Conservation (phyloP, 1,284 basidiomycete genomes). For the Leccinum subrobustum region DNA sequence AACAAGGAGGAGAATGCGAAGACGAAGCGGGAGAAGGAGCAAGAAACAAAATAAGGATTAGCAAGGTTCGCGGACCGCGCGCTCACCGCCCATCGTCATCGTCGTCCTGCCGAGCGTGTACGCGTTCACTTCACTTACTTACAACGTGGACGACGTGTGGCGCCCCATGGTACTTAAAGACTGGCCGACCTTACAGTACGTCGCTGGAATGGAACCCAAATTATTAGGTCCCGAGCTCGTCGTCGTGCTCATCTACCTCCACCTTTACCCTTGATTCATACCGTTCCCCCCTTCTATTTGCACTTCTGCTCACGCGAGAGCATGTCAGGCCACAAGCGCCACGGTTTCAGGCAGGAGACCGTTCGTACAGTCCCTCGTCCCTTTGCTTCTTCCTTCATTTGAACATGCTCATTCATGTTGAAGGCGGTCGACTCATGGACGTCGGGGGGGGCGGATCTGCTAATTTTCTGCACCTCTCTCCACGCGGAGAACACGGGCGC, state of each 20-base stretch:
- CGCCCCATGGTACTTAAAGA: constrained; percentile 18
- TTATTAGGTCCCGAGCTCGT: constrained; percentile 6
- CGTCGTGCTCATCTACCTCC: neutral
- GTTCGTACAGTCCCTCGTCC: constrained; percentile 12
- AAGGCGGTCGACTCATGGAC: constrained; percentile 21
- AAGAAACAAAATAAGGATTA: neutral
- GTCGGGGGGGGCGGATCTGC: constrained; percentile 24
- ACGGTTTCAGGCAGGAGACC: constrained; percentile 1
- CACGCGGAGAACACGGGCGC: neutral
- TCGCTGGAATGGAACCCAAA: constrained; percentile 6
- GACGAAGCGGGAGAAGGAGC: neutral
- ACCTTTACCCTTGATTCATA: neutral
- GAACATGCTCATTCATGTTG: constrained; percentile 7
- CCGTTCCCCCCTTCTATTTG: neutral
- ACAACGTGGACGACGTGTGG: constrained; percentile 8
- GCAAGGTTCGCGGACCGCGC: constrained; percentile 1
- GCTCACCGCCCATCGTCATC: neutral
- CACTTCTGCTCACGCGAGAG: neutral
- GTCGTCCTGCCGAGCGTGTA: constrained; percentile 4
- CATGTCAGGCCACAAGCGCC: constrained; percentile 21
- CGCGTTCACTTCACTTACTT: too few species aligned
- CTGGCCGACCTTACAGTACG: neutral
- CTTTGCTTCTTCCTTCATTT: neutral
- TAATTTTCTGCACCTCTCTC: constrained; percentile 25
- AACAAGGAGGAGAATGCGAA: neutral